Evolutionary conservation across 225 moss, liverwort and hornwort genomes (phyloP).

Genomic region (Antitrichia curtipendula): DNA sequence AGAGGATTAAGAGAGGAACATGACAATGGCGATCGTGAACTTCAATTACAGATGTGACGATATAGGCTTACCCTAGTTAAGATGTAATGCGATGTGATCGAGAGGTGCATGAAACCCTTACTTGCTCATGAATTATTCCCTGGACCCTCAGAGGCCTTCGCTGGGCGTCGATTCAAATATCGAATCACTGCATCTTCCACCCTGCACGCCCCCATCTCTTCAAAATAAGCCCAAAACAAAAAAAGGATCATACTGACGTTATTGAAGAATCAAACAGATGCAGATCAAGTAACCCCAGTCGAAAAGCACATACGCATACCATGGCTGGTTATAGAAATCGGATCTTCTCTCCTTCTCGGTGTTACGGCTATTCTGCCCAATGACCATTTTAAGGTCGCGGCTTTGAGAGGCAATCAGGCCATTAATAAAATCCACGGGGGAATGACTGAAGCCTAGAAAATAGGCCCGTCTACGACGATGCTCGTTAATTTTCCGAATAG

Average conservation of each 20-base stretch:
- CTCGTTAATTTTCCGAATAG: conserved; percentile 94
- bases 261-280: not conserved
- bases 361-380: conserved; percentile 79
- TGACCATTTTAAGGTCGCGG: conserved; percentile 89
- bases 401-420: conserved; percentile 96
- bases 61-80: not conserved
- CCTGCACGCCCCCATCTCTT: conserved; percentile 31
- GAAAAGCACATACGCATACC: conserved; percentile 38
- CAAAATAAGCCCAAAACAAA: not conserved
- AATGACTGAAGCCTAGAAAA: conserved; percentile 92
- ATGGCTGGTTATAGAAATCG: conserved; percentile 98
- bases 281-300: not conserved
- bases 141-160: conserved; percentile 56
- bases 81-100: not conserved
- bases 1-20: not conserved
- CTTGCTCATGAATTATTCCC: conserved; percentile 15
- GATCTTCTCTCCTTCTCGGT: conserved; percentile 97
- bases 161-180: conserved; percentile 86
- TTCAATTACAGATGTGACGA: not conserved
- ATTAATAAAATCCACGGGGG: conserved; percentile 93
- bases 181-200: conserved; percentile 99
- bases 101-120: not conserved
- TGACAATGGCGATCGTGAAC: not conserved
- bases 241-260: not conserved
- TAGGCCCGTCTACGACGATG: conserved; percentile 89